Base-by-base conservation (phyloP, 352 stramenopile species). In the Phytophthora hibernalis region DNA sequence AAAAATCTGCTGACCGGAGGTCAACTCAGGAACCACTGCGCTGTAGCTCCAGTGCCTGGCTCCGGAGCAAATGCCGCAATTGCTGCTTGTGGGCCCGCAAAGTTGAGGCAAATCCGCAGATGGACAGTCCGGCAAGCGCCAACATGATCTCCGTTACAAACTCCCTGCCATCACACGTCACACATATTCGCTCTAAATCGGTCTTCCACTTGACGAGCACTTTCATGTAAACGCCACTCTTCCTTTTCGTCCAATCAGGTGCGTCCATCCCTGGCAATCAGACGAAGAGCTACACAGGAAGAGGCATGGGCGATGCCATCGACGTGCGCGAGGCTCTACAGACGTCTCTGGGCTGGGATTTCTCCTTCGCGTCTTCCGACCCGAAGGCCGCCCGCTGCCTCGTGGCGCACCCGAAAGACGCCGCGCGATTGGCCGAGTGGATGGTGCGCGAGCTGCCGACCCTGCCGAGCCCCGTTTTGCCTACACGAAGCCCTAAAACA, bases 331-430 rank as follows among this genome's bases (percentile, higher is more conserved):
- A 67, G 7, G 65, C 61, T 15, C 65, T 90, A 50, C 48, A 54
- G 26, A 31, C 49, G 45, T 45, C 68, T 62, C 60, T 92, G 26
- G 67, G 61, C 57, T 89, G 78, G 69, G 49, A 72, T 31, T 87
- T 84, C 43, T 76, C 78, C n/a, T 92, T 80, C 66, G 61, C 71
- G 37, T 85, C 76, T 10, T 68, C 52, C 0, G 77, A 89, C 42
- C 56, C 79, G 9, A 21, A 31, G 0, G 68, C 81, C 30, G 72
- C 74, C 47, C 84, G 84, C 7, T 89, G 80, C 24, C 68, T 92
- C 6, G 77, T 91, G 26, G 49, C 70, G 37, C 61, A 79, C 20
- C 76, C 77, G 21, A 66, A 54, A 44, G 68, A 75, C 30, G 16
- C 54, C 1, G 10, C 62, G 28, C 67, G 61, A 44, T 68, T 85